Conservation (phyloP, 2,329 filamentous ascomycete species). For the Aspergillus eucalypticola region DNA sequence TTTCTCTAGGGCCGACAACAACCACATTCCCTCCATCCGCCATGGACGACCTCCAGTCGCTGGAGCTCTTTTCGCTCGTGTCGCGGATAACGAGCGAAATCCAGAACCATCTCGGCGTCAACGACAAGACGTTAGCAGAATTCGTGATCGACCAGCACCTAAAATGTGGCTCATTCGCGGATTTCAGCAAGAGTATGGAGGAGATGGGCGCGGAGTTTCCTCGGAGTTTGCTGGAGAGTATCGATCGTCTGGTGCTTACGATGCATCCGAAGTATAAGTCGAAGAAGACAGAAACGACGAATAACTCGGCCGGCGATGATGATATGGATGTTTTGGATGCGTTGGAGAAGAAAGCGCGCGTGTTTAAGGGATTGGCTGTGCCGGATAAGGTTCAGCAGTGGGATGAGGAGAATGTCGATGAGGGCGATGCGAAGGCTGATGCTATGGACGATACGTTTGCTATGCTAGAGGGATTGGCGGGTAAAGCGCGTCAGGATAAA, state of each 20-base stretch:
- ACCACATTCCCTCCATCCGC: slow-evolving; percentile 14
- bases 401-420: slow-evolving; percentile 48
- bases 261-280: slow-evolving; percentile 89
- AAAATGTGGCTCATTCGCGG: slow-evolving; percentile 67
- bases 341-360: slow-evolving; percentile 71
- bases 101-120: slow-evolving; percentile 88
- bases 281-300: slow-evolving; percentile 40
- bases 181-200: slow-evolving; percentile 75
- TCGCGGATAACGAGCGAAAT: slow-evolving; percentile 93
- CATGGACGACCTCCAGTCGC: slow-evolving; percentile 89
- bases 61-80: slow-evolving; percentile 91
- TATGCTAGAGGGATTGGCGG: slow-evolving; percentile 80
- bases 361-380: slow-evolving; percentile 88
- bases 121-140: slow-evolving; percentile 92
- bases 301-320: slow-evolving; percentile 43
- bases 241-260: slow-evolving; percentile 82
- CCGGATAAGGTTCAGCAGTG: slow-evolving; percentile 70
- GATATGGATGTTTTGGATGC: slow-evolving; percentile 46
- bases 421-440: slow-evolving; percentile 53
- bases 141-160: slow-evolving; percentile 90
- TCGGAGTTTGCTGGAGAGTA: slow-evolving; percentile 80
- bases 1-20: background rate
- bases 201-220: slow-evolving; percentile 81
- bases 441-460: slow-evolving; percentile 92
- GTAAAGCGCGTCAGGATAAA: slow-evolving; percentile 55